Percentiles rank a stretch among this genome's conserved stretches.
Evolutionary conservation across 2,329 filamentous ascomycete species (phyloP).

Genomic region (Claviceps sp.): DNA sequence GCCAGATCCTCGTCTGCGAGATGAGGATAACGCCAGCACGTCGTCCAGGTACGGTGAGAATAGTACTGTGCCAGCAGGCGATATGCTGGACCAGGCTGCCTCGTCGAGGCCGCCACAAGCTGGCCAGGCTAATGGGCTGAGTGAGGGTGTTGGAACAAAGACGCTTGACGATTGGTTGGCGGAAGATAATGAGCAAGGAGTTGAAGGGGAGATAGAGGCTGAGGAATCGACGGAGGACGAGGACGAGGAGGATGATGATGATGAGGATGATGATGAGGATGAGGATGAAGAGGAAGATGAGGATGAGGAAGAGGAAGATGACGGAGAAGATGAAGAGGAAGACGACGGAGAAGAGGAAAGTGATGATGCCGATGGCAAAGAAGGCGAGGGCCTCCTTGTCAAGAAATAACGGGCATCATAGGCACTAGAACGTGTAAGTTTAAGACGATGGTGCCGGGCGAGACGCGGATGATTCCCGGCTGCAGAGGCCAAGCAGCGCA

Average conservation of each 20-base stretch:
- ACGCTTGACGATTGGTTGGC: constrained; percentile 88
- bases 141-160: constrained; percentile 50
- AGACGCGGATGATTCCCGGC: not conserved
- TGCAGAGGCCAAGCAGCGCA: no score
- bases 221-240: constrained; percentile 40
- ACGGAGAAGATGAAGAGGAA: constrained; percentile 14
- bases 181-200: constrained; percentile 48
- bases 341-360: constrained; percentile 23
- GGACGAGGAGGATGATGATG: constrained; percentile 29
- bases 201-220: constrained; percentile 37
- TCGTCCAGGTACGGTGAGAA: constrained; percentile 19
- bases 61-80: constrained; percentile 41
- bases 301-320: constrained; percentile 25
- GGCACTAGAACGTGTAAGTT: no score
- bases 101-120: constrained; percentile 20
- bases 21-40: constrained; percentile 31
- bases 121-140: constrained; percentile 35
- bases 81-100: constrained; percentile 46
- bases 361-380: constrained; percentile 31
- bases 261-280: constrained; percentile 36
- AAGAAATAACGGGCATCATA: constrained; percentile 12
- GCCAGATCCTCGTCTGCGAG: constrained; percentile 61
- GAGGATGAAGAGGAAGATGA: constrained; percentile 38
- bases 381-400: constrained; percentile 31
- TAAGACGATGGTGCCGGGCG: not conserved